Evolutionary conservation across 2,329 filamentous ascomycete species (phyloP), one percentile per base, ranked within the genome.

Genomic region (Paracoccidioides lutzii): DNA sequence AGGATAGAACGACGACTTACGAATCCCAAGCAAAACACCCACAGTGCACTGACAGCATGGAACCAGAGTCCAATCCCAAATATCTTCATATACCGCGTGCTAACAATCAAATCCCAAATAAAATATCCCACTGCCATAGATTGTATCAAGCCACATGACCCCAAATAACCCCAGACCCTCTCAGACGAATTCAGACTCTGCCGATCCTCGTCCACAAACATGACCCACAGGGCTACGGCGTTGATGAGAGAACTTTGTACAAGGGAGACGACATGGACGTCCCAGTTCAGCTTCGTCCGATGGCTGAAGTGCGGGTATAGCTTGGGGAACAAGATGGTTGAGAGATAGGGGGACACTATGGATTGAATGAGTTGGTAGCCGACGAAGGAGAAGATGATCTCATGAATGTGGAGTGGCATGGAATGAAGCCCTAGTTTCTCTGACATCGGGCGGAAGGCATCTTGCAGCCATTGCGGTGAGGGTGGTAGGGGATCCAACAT

Each of bases 251-350:
- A 71, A 58, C 76, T 78, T 70, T 85, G 82, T 40, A 82, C 71
- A 44, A 85, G 73, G 0, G 78, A 81, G 44, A 84, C 82, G 55
- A 84, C 77, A 64, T 85, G 82, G 6, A 84, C 80, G 67, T 85
- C 78, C 82, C 82, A 85, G 69, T 83, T 84, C 53, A 84, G 69
- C 60, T 75, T 76, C 1, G 81, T 84, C 50, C 81, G 77, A 30
- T 66, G 66, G 57, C 72, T 76, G 61, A 85, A 73, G 9, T 72
- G 69, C 40, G 72, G 67, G 66, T 85, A 85, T 61, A 73, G 73
- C 45, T 70, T 66, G 15, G 81, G 79, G 62, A 81, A 80, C 57
- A 84, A 69, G 58, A 67, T 61, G 53, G 69, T 68, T 46, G 79
- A 82, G 56, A 84, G 63, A 53, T 67, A 67, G 4, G 82, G 82